Base-by-base conservation (phyloP, 1,284 basidiomycete species). In the Tetrapyrgos nigripes region DNA sequence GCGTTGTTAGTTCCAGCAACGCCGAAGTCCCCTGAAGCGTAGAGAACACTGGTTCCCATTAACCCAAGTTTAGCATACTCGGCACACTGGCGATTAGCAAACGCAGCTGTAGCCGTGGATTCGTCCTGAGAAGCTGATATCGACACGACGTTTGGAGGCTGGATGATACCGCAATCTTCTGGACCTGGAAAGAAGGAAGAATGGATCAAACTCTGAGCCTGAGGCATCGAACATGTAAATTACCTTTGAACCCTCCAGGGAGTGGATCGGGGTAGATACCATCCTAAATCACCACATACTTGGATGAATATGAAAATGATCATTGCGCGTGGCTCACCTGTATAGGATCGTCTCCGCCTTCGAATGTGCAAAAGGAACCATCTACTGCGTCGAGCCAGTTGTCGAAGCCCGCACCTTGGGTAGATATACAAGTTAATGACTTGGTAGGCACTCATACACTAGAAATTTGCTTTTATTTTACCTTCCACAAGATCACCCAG, bases 321-420 rank as follows among this genome's bases (percentile, higher is more conserved):
- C 11, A 58, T 14, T 23, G 53, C 27, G 19, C 21, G 13, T 8
- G 10, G 35, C 43, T 23, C 9, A 76, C 80, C 55, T 73, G 62
- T 3, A 33, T 66, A 6, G 80, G 79, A 65, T 86, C 82, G 44
- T 89, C 85, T 2, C 86, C 86, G 3, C 86, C 86, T 57, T 85
- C 79, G 54, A 82, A 88, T 0, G 78, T 80, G 63, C 88, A 89
- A 72, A 80, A 91, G 1, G 76, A 73, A 2, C 28, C 59, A 24
- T 61, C 59, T 5, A 61, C 66, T 6, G 78, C 77, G 62, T 83
- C 80, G 10, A 83, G 73, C 61, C 76, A 74, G 62, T 77, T 79
- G 3, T 61, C 59, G 24, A 61, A 61, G 9, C 59, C 79, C 45
- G 73, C 81, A 43, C 80, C 80, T 61, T 40, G 13, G n/a, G 23